Evolutionary conservation across 2,329 filamentous ascomycete genomes (phyloP), one percentile per base, ranked within the genome.

Genomic region (Biscogniauxia mediterranea): DNA sequence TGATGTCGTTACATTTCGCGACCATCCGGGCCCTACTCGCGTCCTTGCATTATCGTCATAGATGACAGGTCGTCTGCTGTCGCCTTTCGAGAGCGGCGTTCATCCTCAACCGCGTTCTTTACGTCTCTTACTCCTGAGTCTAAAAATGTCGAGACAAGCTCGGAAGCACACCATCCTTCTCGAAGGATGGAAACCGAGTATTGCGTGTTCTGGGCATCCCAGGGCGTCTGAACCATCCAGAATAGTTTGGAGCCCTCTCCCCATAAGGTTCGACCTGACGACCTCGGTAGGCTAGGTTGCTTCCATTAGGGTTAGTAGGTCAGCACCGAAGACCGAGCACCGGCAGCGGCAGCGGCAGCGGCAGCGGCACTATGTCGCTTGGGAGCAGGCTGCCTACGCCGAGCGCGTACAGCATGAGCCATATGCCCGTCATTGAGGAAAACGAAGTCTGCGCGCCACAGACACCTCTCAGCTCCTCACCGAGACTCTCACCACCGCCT

Each of bases 371-470:
- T 20, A n/a, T 28, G 23, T 17, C 52, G 52, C 23, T 20, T 6
- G 7, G 6, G 20, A 54, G 25, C 20, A 26, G 20, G 21, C 20
- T n/a, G 52, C 19, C 52, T 54, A n/a, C 23, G 52, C 23, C 38
- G 15, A 54, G 15, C 52, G 6, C 52, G 23, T 55, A 59, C 55
- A 66, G 64, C 62, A 66, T 73, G 55, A 69, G 71, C 38, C 69
- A 70, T 46, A 72, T 79, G 70, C 76, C 77, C 20, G 69, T 76
- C 58, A 76, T 79, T 58, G 70, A 69, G 28, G 77, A 79, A 68
- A 71, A 77, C 63, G 53, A 53, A 54, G 15, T 38, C 69, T 19
- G 52, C 64, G 17, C 60, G 57, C 21, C 66, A 66, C 15, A 64
- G 60, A 11, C 65, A 68, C 1, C 72, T 19, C 32, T 32, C 26